Conservation (phyloP, 2,329 filamentous ascomycete species). For the Fusarium chaquense region DNA sequence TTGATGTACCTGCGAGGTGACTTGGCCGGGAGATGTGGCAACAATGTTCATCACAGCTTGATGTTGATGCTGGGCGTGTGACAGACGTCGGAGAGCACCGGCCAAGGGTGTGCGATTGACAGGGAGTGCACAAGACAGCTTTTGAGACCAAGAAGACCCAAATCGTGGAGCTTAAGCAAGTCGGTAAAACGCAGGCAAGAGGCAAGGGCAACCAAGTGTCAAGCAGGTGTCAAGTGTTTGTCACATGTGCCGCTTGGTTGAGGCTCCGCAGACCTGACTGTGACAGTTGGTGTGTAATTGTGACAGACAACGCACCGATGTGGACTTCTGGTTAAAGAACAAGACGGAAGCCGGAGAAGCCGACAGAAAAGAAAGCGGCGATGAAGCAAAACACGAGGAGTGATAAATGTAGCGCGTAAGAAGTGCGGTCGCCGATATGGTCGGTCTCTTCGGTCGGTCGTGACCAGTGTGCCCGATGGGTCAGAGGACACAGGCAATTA, state of each 20-base stretch:
- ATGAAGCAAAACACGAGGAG: conserved; percentile 27
- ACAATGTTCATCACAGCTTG: conserved; percentile 42
- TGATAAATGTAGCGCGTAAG: conserved; percentile 38
- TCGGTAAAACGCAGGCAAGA: conserved; percentile 21
- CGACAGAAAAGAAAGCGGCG: conserved; percentile 22
- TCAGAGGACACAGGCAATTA: conserved; percentile 17
- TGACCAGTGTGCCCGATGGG: conserved; percentile 22
- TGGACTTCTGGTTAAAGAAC: conserved; percentile 26
- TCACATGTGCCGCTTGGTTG: conserved; percentile 37
- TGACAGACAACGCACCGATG: conserved; percentile 26
- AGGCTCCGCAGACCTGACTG: conserved; percentile 33
- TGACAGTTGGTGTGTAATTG: conserved; percentile 25
- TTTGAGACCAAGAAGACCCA: conserved; percentile 4
- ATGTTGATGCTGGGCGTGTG: conserved; percentile 31
- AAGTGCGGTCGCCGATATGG: conserved; percentile 42
- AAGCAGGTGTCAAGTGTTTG: conserved; percentile 33
- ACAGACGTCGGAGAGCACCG: conserved; percentile 33
- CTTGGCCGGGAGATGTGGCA: conserved; percentile 49
- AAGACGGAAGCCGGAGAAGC: conserved; percentile 8
- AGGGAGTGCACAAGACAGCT: conserved; percentile 31
- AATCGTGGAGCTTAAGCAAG: conserved; percentile 20
- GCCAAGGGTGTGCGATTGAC: conserved; percentile 29
- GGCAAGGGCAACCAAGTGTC: conserved; percentile 27
- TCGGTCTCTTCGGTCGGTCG: conserved; percentile 36
- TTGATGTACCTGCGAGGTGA: conserved; percentile 52